A percentile compares a stretch with the other conserved stretches of the same genome.
These are phyloP conservation scores for Suhomyces faveliae DNA, from an alignment of 805 yeast genomes.

Conservation along the genomic window DNA sequence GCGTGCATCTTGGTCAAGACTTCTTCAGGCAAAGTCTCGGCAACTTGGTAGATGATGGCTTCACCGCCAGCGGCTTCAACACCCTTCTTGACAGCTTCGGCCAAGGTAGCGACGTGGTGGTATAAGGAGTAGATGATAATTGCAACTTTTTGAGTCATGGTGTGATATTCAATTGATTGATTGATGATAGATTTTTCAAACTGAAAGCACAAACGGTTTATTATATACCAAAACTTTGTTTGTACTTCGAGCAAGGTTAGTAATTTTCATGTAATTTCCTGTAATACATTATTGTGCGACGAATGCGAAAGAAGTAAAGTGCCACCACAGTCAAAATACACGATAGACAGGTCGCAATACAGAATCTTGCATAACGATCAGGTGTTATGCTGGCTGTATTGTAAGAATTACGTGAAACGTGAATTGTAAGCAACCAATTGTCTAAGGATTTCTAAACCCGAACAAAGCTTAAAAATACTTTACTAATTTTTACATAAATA, in stretches of 20 bases:
- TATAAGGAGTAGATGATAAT: constrained; percentile 65
- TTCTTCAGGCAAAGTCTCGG: constrained; percentile 69
- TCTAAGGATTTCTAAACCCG: no score
- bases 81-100: constrained; percentile 67
- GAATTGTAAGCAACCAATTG: not conserved
- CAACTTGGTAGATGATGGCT: constrained; percentile 72
- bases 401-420: no score
- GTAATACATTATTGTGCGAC: not conserved
- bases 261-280: not conserved
- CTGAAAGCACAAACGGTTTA: not conserved
- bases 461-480: not conserved
- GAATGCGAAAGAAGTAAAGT: not conserved
- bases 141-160: constrained; percentile 38
- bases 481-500: not conserved
- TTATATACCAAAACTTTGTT: not conserved
- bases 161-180: not conserved
- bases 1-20: constrained; percentile 59
- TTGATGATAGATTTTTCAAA: not conserved
- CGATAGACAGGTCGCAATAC: no score
- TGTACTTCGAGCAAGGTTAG: not conserved
- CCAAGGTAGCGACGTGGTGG: constrained; percentile 71
- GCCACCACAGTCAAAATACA: not conserved
- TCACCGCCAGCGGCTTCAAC: constrained; percentile 61
- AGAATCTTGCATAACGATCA: no score
- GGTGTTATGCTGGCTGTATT: not conserved